These are phyloP conservation scores for Chrysosporium queenslandicum DNA, from an alignment of 2,329 filamentous ascomycete genomes.

Conservation along the genomic window DNA sequence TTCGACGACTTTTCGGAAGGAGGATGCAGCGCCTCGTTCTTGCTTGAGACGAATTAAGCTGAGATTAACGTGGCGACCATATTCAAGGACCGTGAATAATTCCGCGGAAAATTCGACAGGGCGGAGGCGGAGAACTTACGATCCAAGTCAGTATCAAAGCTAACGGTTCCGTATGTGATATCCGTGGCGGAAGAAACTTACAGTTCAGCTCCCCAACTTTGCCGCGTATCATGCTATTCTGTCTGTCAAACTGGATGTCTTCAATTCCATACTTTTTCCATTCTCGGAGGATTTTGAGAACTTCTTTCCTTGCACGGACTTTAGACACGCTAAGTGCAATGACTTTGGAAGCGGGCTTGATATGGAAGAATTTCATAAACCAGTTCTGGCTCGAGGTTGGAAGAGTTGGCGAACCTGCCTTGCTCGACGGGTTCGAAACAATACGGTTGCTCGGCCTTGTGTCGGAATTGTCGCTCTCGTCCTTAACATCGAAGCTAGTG, in stretches of 20 bases:
- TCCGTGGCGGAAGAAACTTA: constrained; percentile 39
- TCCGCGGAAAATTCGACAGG: constrained; percentile 81
- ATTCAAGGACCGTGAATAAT: constrained; percentile 80
- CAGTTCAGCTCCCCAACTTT: constrained; percentile 67
- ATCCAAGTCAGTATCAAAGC: background rate
- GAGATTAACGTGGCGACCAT: constrained; percentile 64
- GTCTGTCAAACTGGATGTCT: constrained; percentile 68
- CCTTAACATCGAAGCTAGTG: constrained; percentile 6
- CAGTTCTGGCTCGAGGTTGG: constrained; percentile 59
- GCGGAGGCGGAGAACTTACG: constrained; percentile 64
- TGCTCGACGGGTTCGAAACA: constrained; percentile 16
- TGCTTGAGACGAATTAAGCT: constrained; percentile 80
- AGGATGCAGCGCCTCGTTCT: constrained; percentile 81
- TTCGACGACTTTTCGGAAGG: constrained; percentile 73
- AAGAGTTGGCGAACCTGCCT: constrained; percentile 20
- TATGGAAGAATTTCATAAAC: constrained; percentile 78
- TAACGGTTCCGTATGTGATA: background rate
- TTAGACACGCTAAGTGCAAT: constrained; percentile 67
- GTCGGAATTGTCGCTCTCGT: constrained; percentile 5
- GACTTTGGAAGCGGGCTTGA: constrained; percentile 69
- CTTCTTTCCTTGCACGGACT: constrained; percentile 64
- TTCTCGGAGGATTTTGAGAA: constrained; percentile 62
- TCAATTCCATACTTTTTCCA: constrained; percentile 76
- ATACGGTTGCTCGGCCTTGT: constrained; percentile 13
- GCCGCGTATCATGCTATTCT: constrained; percentile 68